These are phyloP conservation scores for Mucor racemosus DNA, from an alignment of 371 early-diverging fungal genomes.

Conservation along the genomic window DNA sequence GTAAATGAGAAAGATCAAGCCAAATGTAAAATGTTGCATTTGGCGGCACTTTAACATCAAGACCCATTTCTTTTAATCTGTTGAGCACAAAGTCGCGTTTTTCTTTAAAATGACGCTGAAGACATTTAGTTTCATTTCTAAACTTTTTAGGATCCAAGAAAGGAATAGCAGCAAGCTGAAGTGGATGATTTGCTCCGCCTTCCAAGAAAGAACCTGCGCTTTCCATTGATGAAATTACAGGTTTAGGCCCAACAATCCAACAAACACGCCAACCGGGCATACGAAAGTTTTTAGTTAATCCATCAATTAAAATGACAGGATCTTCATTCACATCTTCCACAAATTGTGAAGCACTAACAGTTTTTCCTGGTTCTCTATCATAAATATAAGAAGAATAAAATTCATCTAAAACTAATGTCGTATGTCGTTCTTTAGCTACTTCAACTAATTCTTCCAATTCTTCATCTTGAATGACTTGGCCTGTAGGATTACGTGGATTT, in stretches of 20 bases:
- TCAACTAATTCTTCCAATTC: conserved; percentile 42
- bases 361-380: conserved; percentile 41
- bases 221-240: conserved; percentile 53
- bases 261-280: conserved; percentile 62
- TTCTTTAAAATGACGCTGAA: conserved; percentile 50
- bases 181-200: conserved; percentile 58
- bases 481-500: conserved; percentile 63
- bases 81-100: conserved; percentile 54
- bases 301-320: conserved; percentile 52
- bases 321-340: conserved; percentile 55
- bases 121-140: conserved; percentile 42
- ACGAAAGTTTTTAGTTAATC: conserved; percentile 53
- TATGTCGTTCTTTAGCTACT: conserved; percentile 44
- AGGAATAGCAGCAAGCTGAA: conserved; percentile 54
- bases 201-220: conserved; percentile 56
- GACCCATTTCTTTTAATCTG: conserved; percentile 38
- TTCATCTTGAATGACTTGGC: conserved; percentile 52
- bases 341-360: conserved; percentile 42
- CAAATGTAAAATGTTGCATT: conserved; percentile 60
- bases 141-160: conserved; percentile 47
- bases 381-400: conserved; percentile 61
- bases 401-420: conserved; percentile 54
- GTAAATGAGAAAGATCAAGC: conserved; percentile 49
- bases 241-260: conserved; percentile 58
- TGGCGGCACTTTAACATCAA: conserved; percentile 44